Evolutionary conservation across 306 rosid species (phyloP).

Genomic region (Vicia villosa): DNA sequence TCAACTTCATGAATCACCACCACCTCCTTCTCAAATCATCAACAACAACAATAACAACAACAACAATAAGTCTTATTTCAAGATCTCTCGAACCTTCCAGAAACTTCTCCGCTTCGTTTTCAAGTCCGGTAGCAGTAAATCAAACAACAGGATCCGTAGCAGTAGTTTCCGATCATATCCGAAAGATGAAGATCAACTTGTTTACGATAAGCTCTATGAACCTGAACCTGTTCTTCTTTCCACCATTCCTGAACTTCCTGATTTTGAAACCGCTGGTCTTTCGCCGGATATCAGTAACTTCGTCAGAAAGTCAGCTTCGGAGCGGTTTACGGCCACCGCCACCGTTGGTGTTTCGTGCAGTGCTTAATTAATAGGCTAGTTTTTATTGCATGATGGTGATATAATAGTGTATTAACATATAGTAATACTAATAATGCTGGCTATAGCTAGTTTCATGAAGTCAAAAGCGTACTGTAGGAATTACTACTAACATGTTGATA

Average conservation of each 20-base stretch:
- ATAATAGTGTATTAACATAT: not conserved
- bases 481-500: not conserved
- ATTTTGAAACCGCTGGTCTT: conserved; percentile 50
- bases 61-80: conserved; percentile 46
- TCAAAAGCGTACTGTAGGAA: not conserved
- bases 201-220: conserved; percentile 55
- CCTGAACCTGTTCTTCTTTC: conserved; percentile 45
- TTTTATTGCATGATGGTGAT: not conserved
- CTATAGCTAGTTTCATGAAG: not conserved
- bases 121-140: conserved; percentile 38
- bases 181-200: conserved; percentile 38
- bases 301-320: conserved; percentile 62
- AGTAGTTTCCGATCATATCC: conserved; percentile 27
- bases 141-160: not conserved
- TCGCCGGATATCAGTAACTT: conserved; percentile 77
- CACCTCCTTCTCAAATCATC: not conserved
- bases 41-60: conserved; percentile 19
- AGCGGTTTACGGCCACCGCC: conserved; percentile 51
- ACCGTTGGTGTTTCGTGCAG: conserved; percentile 59
- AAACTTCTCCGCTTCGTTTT: conserved; percentile 72
- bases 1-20: not conserved
- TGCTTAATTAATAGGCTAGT: conserved; percentile 31
- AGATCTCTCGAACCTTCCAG: conserved; percentile 63
- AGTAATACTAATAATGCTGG: not conserved
- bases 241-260: conserved; percentile 78